These are phyloP conservation scores for Alternaria sp. DNA, from an alignment of 2,329 filamentous ascomycete genomes.

Conservation along the genomic window DNA sequence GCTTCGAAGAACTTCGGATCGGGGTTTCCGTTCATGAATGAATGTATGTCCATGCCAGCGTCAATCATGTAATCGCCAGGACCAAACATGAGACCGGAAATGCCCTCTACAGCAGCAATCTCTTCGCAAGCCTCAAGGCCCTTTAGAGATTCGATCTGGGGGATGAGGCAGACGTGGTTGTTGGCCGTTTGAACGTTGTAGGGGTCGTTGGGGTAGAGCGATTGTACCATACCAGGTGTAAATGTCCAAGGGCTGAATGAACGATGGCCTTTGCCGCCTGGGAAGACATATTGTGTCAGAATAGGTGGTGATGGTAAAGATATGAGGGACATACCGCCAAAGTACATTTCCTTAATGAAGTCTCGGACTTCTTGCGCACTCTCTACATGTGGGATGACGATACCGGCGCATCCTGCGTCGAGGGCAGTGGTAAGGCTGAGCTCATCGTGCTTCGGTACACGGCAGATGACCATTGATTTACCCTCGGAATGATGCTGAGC, in stretches of 20 bases:
- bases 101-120: constrained; percentile 34
- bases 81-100: constrained; percentile 34
- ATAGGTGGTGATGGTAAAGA: neutral
- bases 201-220: constrained; percentile 30
- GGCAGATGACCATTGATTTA: constrained; percentile 28
- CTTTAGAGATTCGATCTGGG: constrained; percentile 35
- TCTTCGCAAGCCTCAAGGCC: constrained; percentile 35
- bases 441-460: constrained; percentile 33
- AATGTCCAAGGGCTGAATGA: constrained; percentile 37
- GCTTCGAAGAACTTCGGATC: constrained; percentile 25
- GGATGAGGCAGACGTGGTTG: constrained; percentile 35
- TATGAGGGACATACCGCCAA: constrained; percentile 6
- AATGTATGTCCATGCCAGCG: constrained; percentile 25
- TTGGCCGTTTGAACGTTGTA: constrained; percentile 33
- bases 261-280: constrained; percentile 21
- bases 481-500: constrained; percentile 37
- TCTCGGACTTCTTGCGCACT: constrained; percentile 31
- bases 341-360: constrained; percentile 33
- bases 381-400: constrained; percentile 32
- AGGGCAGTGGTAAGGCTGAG: constrained; percentile 30
- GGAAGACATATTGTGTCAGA: neutral
- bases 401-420: constrained; percentile 32
- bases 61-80: constrained; percentile 35
- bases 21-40: constrained; percentile 20
- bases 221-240: constrained; percentile 25